These are phyloP conservation scores for Annona cherimola DNA, from an alignment of 164 flowering plant genomes.

Conservation along the genomic window DNA sequence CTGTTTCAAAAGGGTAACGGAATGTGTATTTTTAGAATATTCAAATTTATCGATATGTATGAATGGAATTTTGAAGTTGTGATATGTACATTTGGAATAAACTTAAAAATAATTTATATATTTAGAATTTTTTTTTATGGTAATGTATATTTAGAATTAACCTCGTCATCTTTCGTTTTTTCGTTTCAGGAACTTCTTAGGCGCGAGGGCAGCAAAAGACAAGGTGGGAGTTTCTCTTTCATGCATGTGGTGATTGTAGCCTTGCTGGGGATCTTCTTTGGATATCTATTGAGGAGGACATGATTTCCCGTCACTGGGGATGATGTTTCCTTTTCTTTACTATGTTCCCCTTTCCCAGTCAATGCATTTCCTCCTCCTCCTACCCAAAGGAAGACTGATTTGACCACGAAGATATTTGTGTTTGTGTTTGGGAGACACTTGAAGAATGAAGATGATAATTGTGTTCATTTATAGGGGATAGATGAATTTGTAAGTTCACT, in stretches of 20 bases:
- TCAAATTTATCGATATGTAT: too few relatives aligned
- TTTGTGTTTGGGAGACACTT: background rate
- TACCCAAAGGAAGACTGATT: background rate
- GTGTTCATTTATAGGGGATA: background rate
- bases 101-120: too few relatives aligned
- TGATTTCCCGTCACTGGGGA: slow-evolving; percentile 10
- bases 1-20: too few relatives aligned
- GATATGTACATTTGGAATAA: background rate
- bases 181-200: slow-evolving; percentile 48
- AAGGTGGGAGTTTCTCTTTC: slow-evolving; percentile 38
- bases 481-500: background rate
- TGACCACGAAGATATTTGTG: background rate
- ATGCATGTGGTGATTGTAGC: slow-evolving; percentile 43
- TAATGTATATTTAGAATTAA: background rate
- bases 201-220: slow-evolving; percentile 34
- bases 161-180: background rate
- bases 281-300: slow-evolving; percentile 46
- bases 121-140: too few relatives aligned
- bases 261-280: slow-evolving; percentile 49
- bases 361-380: background rate
- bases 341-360: background rate
- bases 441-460: background rate
- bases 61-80: background rate
- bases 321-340: background rate
- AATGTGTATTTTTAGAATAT: background rate